Evolutionary conservation across 2,329 filamentous ascomycete genomes (phyloP).

Genomic region (Trichoderma sp.): DNA sequence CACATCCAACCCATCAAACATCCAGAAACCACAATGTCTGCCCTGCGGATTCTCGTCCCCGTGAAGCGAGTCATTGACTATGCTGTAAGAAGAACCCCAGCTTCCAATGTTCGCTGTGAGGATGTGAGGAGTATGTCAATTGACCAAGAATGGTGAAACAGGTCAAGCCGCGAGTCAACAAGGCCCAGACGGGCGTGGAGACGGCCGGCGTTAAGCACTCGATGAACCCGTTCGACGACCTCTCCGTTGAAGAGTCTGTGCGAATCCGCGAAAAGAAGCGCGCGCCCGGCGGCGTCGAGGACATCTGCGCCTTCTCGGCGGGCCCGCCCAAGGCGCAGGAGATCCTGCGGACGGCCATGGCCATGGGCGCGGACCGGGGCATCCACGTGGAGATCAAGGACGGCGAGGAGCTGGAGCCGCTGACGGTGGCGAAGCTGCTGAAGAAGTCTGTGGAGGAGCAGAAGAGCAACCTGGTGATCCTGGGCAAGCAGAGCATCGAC

Average conservation of each 20-base stretch:
- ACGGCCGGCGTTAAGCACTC: constrained; percentile 92
- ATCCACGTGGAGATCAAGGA: constrained; percentile 83
- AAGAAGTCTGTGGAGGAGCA: constrained; percentile 76
- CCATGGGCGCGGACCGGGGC: constrained; percentile 92
- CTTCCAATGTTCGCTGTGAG: neutral
- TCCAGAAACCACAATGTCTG: constrained; percentile 49
- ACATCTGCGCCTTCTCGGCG: constrained; percentile 86
- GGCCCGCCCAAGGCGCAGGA: constrained; percentile 86
- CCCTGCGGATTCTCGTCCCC: constrained; percentile 73
- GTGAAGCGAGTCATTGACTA: constrained; percentile 86
- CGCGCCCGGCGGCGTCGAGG: constrained; percentile 71
- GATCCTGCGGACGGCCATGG: constrained; percentile 92
- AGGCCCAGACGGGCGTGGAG: constrained; percentile 80
- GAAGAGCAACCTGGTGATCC: constrained; percentile 84
- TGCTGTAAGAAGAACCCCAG: constrained; percentile 56
- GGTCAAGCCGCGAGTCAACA: constrained; percentile 70
- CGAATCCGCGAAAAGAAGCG: constrained; percentile 85
- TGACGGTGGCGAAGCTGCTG: constrained; percentile 89
- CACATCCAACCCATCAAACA: constrained; percentile 27
- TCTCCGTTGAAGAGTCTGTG: constrained; percentile 94
- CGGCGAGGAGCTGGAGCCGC: constrained; percentile 75
- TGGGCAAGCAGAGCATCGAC: constrained; percentile 98
- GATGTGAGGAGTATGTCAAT: constrained; percentile 13
- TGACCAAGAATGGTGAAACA: constrained; percentile 31
- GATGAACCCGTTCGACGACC: constrained; percentile 99